Conservation (phyloP, 768 basidiomycete species). For the Grammothele lineata region DNA sequence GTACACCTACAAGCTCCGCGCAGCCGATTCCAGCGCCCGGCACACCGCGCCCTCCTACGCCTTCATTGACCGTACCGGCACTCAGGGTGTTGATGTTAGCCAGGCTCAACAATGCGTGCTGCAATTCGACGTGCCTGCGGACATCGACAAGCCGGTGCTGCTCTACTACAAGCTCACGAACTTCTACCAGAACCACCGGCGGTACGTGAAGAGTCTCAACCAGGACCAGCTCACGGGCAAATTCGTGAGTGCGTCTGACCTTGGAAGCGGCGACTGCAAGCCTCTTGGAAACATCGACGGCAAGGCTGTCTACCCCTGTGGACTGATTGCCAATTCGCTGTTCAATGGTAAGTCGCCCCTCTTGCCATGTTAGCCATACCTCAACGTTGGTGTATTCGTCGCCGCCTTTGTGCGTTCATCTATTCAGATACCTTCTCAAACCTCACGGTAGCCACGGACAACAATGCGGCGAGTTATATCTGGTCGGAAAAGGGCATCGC, state of each 20-base stretch:
- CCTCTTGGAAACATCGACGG: slow-evolving; percentile 56
- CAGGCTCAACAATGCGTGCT: slow-evolving; percentile 64
- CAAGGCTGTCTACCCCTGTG: slow-evolving; percentile 86
- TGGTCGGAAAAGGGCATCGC: slow-evolving; percentile 82
- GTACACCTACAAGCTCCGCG: slow-evolving; percentile 62
- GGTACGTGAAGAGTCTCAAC: slow-evolving; percentile 92
- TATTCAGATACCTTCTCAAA: slow-evolving; percentile 82
- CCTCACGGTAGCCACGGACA: slow-evolving; percentile 46
- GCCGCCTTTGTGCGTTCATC: background rate
- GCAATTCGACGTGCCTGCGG: slow-evolving; percentile 77
- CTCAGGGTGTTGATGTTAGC: slow-evolving; percentile 37
- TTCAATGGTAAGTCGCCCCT: slow-evolving; percentile 87
- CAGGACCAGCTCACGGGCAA: slow-evolving; percentile 82
- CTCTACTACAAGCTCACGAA: slow-evolving; percentile 96
- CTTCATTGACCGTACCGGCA: slow-evolving; percentile 56
- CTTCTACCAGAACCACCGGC: slow-evolving; percentile 97
- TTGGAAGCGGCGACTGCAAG: slow-evolving; percentile 82
- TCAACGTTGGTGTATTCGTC: too few relatives aligned
- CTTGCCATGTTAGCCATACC: too few relatives aligned
- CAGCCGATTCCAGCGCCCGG: slow-evolving; percentile 48
- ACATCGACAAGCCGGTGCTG: slow-evolving; percentile 71
- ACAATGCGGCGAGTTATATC: slow-evolving; percentile 47
- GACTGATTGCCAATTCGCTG: slow-evolving; percentile 92
- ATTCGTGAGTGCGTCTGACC: slow-evolving; percentile 38
- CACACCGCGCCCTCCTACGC: slow-evolving; percentile 65